A percentile compares a stretch with the other conserved stretches of the same genome.
These are phyloP conservation scores for Coemansia interrupta DNA, from an alignment of 192 early-diverging fungal species.

Conservation along the genomic window DNA sequence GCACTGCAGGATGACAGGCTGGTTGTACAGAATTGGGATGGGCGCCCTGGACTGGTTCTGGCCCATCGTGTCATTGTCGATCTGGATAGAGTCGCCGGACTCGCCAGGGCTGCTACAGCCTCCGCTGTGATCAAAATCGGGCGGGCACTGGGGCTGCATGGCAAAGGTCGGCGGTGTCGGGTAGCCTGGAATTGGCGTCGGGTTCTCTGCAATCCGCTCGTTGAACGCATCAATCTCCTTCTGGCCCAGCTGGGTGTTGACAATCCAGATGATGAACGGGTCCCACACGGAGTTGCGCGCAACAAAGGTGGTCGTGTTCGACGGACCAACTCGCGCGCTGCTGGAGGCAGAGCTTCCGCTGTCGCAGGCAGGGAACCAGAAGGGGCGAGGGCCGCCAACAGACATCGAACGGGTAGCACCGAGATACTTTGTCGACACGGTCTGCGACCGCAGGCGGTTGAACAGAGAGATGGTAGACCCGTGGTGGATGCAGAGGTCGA, in stretches of 20 bases:
- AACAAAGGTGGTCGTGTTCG: conserved; percentile 63
- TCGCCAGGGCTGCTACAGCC: conserved; percentile 17
- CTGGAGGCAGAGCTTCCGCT: conserved; percentile 7
- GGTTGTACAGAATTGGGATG: conserved; percentile 81
- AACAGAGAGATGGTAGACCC: conserved; percentile 84
- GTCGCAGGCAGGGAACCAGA: conserved; percentile 46
- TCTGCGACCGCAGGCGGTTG: conserved; percentile 86
- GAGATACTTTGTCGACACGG: conserved; percentile 83
- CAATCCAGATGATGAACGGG: conserved; percentile 81
- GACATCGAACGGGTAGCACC: conserved; percentile 54
- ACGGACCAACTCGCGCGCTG: background rate
- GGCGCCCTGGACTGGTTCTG: conserved; percentile 47
- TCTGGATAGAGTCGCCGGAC: conserved; percentile 3
- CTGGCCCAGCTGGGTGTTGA: conserved; percentile 60
- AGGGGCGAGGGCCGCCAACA: conserved; percentile 49
- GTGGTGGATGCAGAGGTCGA: conserved; percentile 80
- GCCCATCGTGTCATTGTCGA: conserved; percentile 17
- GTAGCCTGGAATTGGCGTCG: conserved; percentile 56
- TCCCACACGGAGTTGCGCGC: conserved; percentile 79
- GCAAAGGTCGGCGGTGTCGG: conserved; percentile 76
- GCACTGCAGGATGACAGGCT: conserved; percentile 82
- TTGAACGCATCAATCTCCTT: conserved; percentile 57
- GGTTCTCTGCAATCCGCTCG: conserved; percentile 34
- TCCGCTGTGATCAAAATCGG: conserved; percentile 23
- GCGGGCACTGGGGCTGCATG: conserved; percentile 58